Percentiles rank a stretch among this genome's conserved stretches.
Conservation (phyloP, 768 basidiomycete species). For the Erythrobasidium yunnanense region DNA sequence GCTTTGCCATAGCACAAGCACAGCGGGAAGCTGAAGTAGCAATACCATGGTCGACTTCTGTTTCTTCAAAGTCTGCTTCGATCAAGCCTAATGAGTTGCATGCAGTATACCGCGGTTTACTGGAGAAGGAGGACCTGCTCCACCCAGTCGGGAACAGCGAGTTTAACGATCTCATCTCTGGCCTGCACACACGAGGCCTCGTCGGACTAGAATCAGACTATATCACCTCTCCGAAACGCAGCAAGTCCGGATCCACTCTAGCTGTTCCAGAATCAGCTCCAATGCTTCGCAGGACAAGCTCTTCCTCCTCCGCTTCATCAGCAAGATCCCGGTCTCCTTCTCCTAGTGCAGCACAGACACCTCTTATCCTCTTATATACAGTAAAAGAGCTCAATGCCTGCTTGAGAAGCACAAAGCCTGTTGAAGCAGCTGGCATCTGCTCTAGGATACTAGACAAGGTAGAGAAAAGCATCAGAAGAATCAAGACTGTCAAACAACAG, state of each 20-base stretch:
- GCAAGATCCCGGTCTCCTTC: conserved; percentile 20
- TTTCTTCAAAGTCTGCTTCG: conserved; percentile 22
- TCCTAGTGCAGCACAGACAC: conserved; percentile 25
- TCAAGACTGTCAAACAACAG: background rate
- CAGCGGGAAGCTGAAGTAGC: conserved; percentile 49
- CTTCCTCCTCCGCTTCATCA: background rate
- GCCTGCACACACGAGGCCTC: conserved; percentile 65
- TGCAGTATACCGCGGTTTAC: conserved; percentile 53
- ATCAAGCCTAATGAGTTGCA: conserved; percentile 48
- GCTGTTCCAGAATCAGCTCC: background rate
- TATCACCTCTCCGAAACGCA: background rate
- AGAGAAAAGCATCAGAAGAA: conserved; percentile 3
- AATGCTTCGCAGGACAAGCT: background rate
- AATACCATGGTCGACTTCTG: conserved; percentile 36
- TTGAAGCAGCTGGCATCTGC: conserved; percentile 19
- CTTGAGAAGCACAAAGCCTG: background rate
- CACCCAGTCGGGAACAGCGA: conserved; percentile 60
- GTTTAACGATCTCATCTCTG: conserved; percentile 58
- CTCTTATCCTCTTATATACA: conserved; percentile 27
- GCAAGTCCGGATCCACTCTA: background rate
- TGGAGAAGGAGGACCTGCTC: conserved; percentile 48
- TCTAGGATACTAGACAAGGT: background rate
- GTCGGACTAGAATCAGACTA: conserved; percentile 43
- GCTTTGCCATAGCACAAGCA: conserved; percentile 55
- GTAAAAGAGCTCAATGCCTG: conserved; percentile 25